These are phyloP conservation scores for Psilocybe subaeruginosa DNA, from an alignment of 768 basidiomycete genomes.

Conservation along the genomic window DNA sequence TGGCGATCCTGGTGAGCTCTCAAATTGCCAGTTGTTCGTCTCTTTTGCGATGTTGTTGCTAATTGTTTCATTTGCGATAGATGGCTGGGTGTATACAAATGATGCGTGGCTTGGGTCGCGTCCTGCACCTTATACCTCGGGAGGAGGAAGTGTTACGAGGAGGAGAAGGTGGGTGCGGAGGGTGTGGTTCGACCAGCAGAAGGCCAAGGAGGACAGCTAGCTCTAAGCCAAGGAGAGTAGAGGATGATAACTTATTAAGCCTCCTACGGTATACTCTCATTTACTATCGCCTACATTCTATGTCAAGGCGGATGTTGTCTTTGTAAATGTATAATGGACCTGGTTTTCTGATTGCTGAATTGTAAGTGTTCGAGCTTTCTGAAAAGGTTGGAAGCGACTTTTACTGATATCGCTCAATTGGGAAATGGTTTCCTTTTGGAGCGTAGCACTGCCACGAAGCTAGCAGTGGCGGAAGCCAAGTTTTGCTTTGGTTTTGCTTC, in stretches of 20 bases:
- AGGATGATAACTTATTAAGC: no score
- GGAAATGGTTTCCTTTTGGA: background rate
- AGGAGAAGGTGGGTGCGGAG: conserved; percentile 72
- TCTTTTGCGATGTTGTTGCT: background rate
- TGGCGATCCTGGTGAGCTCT: conserved; percentile 30
- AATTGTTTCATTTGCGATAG: conserved; percentile 31
- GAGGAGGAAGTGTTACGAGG: conserved; percentile 57
- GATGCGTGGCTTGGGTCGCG: conserved; percentile 69
- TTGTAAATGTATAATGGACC: no score
- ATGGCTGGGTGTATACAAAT: conserved; percentile 84
- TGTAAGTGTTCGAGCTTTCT: no score
- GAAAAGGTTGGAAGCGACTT: no score
- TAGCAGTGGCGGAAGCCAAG: no score
- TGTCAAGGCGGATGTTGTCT: no score
- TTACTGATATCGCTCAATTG: background rate
- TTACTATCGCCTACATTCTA: no score
- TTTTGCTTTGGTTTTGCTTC: no score
- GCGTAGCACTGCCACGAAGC: no score
- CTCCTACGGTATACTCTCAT: no score
- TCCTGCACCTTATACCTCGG: conserved; percentile 43
- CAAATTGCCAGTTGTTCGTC: background rate
- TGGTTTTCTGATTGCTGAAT: no score
- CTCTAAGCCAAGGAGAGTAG: no score
- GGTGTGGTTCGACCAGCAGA: conserved; percentile 53
- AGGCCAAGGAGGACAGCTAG: conserved; percentile 11